Evolutionary conservation across 2,329 filamentous ascomycete species (phyloP), one percentile per base, ranked within the genome.

Genomic region (Hortaea sp.): DNA sequence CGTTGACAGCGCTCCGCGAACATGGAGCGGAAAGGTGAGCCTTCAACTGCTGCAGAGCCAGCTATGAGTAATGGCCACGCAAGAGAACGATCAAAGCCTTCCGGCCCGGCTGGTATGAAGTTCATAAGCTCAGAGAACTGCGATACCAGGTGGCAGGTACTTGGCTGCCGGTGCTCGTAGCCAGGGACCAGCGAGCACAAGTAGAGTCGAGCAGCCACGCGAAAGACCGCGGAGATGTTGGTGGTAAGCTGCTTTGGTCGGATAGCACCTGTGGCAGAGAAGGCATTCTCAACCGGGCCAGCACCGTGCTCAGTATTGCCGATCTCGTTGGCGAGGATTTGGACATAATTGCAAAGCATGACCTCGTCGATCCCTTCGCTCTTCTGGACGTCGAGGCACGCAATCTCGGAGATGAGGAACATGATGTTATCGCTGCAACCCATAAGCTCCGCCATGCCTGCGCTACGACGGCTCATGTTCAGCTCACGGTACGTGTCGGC

Each of bases 371-470:
- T 88, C 57, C 85, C 85, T 49, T 85, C 80, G 35, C 74, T 71
- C 73, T 92, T 94, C 53, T 95, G 78, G 3, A 86, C 85, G 65
- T 97, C 92, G 44, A 98, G 80, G 67, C 92, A 97, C 45, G 90
- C 87, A 58, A 97, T 95, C 69, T 98, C 92, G 1, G 88, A 94
- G 64, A 98, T 94, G 58, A 97, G 75, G 66, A 95, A 97, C 88
- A 98, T 95, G 68, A 97, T 85, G 20, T 82, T 81, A 68, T 98
- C 92, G 53, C 97, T 90, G 66, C 92, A 97, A 56, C 92, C 92
- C 89, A 97, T 97, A 43, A 97, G 77, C 70, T 94, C 88, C 44
- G 84, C 82, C 34, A 98, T 77, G 7, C 92, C 92, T 7, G 86
- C 85, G 2, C 71, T 69, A 5, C 74, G 69, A 27, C 72, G 70